A percentile compares a stretch with the other conserved stretches of the same genome.
phyloP scores from a whole-genome alignment of 176 grass and related monocot species.

The Lolium multiflorum region DNA sequence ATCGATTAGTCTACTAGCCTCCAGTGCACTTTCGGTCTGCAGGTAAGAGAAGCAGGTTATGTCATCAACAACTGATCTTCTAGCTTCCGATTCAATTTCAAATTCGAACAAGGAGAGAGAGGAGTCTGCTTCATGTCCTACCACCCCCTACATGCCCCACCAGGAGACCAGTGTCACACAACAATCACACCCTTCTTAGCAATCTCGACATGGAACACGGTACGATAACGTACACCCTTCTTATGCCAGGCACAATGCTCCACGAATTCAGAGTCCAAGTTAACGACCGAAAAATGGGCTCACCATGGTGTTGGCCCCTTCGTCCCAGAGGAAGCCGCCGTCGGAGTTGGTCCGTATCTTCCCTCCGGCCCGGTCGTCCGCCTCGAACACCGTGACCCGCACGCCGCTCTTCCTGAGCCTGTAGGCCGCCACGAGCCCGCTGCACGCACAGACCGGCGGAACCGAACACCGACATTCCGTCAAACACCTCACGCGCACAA shows the following conservation, averaged over 20 bases:
- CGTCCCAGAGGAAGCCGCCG: slow-evolving; percentile 88
- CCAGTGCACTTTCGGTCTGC: slow-evolving; percentile 64
- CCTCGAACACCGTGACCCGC: slow-evolving; percentile 83
- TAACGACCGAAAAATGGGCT: slow-evolving; percentile 17
- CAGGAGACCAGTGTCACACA: not conserved
- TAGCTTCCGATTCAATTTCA: not conserved
- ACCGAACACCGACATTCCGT: slow-evolving; percentile 35
- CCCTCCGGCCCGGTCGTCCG: slow-evolving; percentile 72
- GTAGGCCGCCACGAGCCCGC: slow-evolving; percentile 90
- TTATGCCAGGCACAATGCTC: no score
- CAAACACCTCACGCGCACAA: slow-evolving; percentile 37
- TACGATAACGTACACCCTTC: not conserved
- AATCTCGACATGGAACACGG: not conserved
- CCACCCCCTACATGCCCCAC: not conserved
- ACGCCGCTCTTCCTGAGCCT: slow-evolving; percentile 79
- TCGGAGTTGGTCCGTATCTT: slow-evolving; percentile 86
- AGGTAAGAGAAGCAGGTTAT: slow-evolving; percentile 6
- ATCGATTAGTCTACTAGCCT: slow-evolving; percentile 78
- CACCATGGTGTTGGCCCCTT: slow-evolving; percentile 99
- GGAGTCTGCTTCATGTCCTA: not conserved
- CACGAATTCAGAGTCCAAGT: not conserved
- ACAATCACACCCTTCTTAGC: not conserved
- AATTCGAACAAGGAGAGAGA: not conserved
- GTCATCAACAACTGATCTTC: slow-evolving; percentile 26
- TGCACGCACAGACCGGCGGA: slow-evolving; percentile 40